Conservation (phyloP, 352 stramenopile species). For the Globisporangium takayamanum region DNA sequence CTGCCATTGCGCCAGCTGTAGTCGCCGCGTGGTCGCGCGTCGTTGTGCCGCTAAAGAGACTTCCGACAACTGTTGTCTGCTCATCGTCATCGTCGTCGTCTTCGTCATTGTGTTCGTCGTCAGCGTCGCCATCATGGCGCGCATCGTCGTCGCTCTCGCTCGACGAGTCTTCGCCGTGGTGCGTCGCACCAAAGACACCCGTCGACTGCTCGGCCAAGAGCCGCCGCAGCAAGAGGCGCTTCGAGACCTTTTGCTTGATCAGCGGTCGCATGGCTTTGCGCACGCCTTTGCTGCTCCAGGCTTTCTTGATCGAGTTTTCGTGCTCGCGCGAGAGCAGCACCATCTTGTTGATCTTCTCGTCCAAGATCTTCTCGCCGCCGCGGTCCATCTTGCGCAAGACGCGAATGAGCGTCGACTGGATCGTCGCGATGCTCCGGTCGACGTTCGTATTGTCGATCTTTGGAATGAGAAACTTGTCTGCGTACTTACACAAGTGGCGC, state of each 20-base stretch:
- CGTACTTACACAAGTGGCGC: constrained; percentile 79
- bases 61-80: constrained; percentile 73
- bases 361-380: constrained; percentile 64
- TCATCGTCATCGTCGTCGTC: constrained; percentile 54
- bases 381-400: constrained; percentile 76
- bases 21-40: constrained; percentile 36
- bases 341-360: constrained; percentile 77
- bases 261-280: constrained; percentile 82
- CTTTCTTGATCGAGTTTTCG: constrained; percentile 85
- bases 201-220: constrained; percentile 71
- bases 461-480: constrained; percentile 78
- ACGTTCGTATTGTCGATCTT: constrained; percentile 90
- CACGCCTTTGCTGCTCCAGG: constrained; percentile 82
- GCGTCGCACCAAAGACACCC: constrained; percentile 21
- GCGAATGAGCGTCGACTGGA: constrained; percentile 80
- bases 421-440: constrained; percentile 77
- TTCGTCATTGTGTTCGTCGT: constrained; percentile 50
- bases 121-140: constrained; percentile 52
- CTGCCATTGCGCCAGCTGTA: background rate
- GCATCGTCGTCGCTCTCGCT: constrained; percentile 67
- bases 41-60: constrained; percentile 65
- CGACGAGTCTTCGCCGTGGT: constrained; percentile 55
- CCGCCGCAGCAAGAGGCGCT: constrained; percentile 66
- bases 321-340: constrained; percentile 82
- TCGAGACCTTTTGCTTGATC: constrained; percentile 83